A percentile compares a stretch with the other conserved stretches of the same genome.
phyloP scores from a whole-genome alignment of 768 basidiomycete species.

The Plicaturopsis crispa region DNA sequence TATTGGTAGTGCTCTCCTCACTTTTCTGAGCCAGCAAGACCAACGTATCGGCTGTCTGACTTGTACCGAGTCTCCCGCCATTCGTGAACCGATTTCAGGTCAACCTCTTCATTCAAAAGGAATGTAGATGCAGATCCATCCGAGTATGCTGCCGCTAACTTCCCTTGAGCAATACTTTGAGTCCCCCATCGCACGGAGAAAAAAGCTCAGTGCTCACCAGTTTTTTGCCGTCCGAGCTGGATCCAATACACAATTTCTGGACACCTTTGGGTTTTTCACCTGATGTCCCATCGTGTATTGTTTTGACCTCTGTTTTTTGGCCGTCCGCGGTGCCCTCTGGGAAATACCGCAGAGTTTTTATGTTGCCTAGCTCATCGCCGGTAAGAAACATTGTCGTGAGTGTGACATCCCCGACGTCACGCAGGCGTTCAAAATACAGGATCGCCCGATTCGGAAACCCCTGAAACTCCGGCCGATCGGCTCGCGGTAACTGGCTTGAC shows the following conservation, averaged over 20 bases:
- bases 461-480: background rate
- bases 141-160: constrained; percentile 62
- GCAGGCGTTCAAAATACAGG: too few relatives aligned
- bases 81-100: constrained; percentile 28
- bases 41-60: constrained; percentile 48
- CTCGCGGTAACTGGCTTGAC: too few relatives aligned
- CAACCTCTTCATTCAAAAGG: constrained; percentile 32
- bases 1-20: constrained; percentile 21
- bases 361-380: constrained; percentile 74
- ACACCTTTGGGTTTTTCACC: constrained; percentile 27
- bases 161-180: constrained; percentile 28
- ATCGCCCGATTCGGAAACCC: background rate
- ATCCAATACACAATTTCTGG: constrained; percentile 25
- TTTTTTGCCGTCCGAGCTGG: constrained; percentile 17
- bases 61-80: constrained; percentile 66
- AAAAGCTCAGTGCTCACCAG: constrained; percentile 26
- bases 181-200: constrained; percentile 9
- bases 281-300: constrained; percentile 22
- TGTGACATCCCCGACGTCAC: constrained; percentile 2
- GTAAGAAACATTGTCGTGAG: constrained; percentile 68
- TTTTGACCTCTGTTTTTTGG: constrained; percentile 25
- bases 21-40: constrained; percentile 45
- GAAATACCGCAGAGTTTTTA: constrained; percentile 51
- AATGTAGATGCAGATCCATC: constrained; percentile 48
- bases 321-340: constrained; percentile 19